A percentile compares a stretch with the other conserved stretches of the same genome.
phyloP scores from a whole-genome alignment of 257 asterid species.

The Solanum sitiens region DNA sequence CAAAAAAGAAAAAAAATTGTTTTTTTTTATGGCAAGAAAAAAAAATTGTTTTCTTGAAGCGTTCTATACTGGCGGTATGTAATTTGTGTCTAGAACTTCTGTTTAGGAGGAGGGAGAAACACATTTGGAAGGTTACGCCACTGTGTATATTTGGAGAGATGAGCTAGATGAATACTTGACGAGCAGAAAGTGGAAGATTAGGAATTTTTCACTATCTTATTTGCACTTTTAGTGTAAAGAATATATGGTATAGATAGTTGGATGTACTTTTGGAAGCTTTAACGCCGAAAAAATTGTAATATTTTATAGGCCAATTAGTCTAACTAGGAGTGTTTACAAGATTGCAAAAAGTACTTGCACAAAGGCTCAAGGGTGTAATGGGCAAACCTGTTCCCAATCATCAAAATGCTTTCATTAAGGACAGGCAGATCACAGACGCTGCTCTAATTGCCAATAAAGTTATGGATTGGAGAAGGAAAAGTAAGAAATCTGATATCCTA shows the following conservation, averaged over 20 bases:
- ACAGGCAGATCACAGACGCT: background rate
- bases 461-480: background rate
- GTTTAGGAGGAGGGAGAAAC: background rate
- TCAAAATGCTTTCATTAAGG: background rate
- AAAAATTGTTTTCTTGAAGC: background rate
- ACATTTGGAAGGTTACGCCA: background rate
- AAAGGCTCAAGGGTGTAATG: background rate
- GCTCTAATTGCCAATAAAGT: background rate
- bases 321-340: background rate
- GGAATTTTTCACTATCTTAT: background rate
- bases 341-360: background rate
- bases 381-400: background rate
- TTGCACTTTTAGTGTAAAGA: background rate
- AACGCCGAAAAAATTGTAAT: background rate
- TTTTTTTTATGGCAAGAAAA: no score
- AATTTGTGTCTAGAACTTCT: background rate
- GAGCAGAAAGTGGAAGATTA: background rate
- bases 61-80: background rate
- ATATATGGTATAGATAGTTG: background rate
- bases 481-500: background rate
- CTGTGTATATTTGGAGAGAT: background rate
- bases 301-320: background rate
- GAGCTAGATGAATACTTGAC: background rate
- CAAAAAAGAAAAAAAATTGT: background rate
- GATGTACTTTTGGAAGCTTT: background rate